Evolutionary conservation across 345 rosid species (phyloP), one percentile per base, ranked within the genome.

Genomic region (Corchorus olitorius): DNA sequence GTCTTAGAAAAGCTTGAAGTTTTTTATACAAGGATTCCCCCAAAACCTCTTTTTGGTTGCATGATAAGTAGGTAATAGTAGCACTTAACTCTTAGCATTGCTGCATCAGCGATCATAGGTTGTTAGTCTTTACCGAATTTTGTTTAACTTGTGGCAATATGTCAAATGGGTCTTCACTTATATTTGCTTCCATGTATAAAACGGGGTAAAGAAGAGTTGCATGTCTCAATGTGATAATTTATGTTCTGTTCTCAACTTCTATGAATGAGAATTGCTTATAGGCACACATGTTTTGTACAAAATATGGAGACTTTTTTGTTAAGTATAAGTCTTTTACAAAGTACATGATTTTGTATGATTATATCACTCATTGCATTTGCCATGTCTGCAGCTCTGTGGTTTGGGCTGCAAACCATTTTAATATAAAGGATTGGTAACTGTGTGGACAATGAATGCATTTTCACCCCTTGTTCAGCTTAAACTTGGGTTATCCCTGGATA

Each of bases 381-480:
- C 22, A 8, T 67, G 4, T 48, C 56, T 48, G 41, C 22, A 8
- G 9, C 56, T 68, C 4, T 67, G 11, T 34, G 33, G 73, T 49
- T 12, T 56, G 12, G 20, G 34, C 61, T 56, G 0, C 33, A 56
- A 20, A 19, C 34, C 13, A 4, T 19, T 56, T 56, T 56, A 56
- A 16, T 68, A 27, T 33, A 33, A 41, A 20, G 45, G 59, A 49
- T 50, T 50, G 43, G 22, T 69, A 33, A 50, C 22, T 15, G 20
- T 69, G 33, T 69, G 43, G 2, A 4, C 58, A 69, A 58, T 50
- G 73, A 68, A 69, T 37, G 22, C 12, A 27, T 49, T 69, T 69
- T 50, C 39, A 16, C 73, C 33, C 43, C 1, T 69, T 49, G 13
- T 70, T 70, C 73, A 70, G 22, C 56, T 70, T 70, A 33, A 27